Conservation (phyloP, 2,329 filamentous ascomycete genomes). For the Salinomyces thailandicus region DNA sequence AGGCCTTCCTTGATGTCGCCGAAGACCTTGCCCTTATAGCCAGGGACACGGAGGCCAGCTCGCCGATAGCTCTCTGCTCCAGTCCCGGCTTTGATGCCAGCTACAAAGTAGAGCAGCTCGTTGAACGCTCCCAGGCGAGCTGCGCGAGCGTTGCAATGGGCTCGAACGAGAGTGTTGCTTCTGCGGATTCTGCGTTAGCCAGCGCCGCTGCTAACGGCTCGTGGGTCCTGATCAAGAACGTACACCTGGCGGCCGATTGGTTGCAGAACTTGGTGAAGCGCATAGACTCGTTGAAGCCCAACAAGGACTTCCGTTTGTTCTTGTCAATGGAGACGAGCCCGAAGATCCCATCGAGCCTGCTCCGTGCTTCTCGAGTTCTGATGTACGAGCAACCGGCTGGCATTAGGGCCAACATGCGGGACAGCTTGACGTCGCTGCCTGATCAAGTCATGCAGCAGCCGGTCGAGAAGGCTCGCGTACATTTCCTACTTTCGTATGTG, state of each 20-base stretch:
- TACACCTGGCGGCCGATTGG: slow-evolving; percentile 92
- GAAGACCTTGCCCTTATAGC: slow-evolving; percentile 82
- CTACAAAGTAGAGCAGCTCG: slow-evolving; percentile 95
- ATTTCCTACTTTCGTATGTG: slow-evolving; percentile 83
- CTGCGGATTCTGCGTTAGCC: slow-evolving; percentile 88
- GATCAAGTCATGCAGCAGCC: slow-evolving; percentile 60
- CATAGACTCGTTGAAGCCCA: slow-evolving; percentile 87
- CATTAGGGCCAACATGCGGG: slow-evolving; percentile 96
- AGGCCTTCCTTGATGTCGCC: slow-evolving; percentile 68
- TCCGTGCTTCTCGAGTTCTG: slow-evolving; percentile 83
- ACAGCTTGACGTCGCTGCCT: slow-evolving; percentile 68
- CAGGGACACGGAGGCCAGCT: slow-evolving; percentile 68
- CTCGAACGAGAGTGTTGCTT: slow-evolving; percentile 85
- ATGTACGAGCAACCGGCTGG: slow-evolving; percentile 98
- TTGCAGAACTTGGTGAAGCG: slow-evolving; percentile 94
- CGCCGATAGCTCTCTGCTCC: slow-evolving; percentile 84
- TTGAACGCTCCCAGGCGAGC: slow-evolving; percentile 67
- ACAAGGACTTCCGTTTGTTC: slow-evolving; percentile 88
- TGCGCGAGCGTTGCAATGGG: slow-evolving; percentile 99
- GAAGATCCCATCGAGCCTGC: slow-evolving; percentile 92
- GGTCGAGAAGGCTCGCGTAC: slow-evolving; percentile 81
- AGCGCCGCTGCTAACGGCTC: slow-evolving; percentile 83
- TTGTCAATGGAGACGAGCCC: slow-evolving; percentile 91
- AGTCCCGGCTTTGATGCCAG: slow-evolving; percentile 95
- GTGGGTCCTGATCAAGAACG: slow-evolving; percentile 98